These are phyloP conservation scores for Beauveria pseudobassiana DNA, from an alignment of 2,329 filamentous ascomycete genomes.

Conservation along the genomic window DNA sequence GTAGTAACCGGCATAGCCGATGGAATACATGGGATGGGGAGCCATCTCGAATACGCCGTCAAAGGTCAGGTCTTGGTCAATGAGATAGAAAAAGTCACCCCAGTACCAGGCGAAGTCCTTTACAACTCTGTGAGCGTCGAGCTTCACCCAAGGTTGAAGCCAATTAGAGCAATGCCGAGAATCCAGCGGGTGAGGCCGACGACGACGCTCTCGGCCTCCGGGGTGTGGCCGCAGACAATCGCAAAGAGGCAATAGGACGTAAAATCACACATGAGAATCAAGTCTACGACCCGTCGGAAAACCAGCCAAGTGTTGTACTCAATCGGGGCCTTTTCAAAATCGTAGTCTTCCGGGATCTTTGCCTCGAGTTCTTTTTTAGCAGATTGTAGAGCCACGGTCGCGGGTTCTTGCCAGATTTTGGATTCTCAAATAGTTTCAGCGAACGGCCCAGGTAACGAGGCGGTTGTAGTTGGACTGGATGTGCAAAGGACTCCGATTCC, in stretches of 20 bases:
- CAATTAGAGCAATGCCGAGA: constrained; percentile 68
- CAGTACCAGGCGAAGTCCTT: constrained; percentile 99
- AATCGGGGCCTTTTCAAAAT: constrained; percentile 83
- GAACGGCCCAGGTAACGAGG: constrained; percentile 80
- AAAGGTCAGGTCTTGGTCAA: constrained; percentile 96
- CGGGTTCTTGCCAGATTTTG: constrained; percentile 71
- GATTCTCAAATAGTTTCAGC: constrained; percentile 82
- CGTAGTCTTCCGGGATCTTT: constrained; percentile 90
- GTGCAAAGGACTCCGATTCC: constrained; percentile 88
- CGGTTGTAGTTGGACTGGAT: constrained; percentile 85
- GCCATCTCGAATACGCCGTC: constrained; percentile 99
- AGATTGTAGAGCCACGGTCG: constrained; percentile 75
- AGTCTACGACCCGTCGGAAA: constrained; percentile 88
- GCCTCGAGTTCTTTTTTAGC: constrained; percentile 86
- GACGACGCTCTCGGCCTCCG: constrained; percentile 60
- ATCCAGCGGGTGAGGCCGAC: constrained; percentile 71
- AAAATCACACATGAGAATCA: constrained; percentile 99
- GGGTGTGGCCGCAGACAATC: constrained; percentile 73
- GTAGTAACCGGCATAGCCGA: constrained; percentile 96
- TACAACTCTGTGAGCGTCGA: constrained; percentile 94
- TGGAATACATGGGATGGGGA: constrained; percentile 97
- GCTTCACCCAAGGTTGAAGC: constrained; percentile 99
- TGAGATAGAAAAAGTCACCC: constrained; percentile 98
- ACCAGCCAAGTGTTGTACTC: constrained; percentile 99
- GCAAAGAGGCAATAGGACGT: constrained; percentile 95